These are phyloP conservation scores for Oryza punctata DNA, from an alignment of 176 grass and related monocot genomes.

Conservation along the genomic window DNA sequence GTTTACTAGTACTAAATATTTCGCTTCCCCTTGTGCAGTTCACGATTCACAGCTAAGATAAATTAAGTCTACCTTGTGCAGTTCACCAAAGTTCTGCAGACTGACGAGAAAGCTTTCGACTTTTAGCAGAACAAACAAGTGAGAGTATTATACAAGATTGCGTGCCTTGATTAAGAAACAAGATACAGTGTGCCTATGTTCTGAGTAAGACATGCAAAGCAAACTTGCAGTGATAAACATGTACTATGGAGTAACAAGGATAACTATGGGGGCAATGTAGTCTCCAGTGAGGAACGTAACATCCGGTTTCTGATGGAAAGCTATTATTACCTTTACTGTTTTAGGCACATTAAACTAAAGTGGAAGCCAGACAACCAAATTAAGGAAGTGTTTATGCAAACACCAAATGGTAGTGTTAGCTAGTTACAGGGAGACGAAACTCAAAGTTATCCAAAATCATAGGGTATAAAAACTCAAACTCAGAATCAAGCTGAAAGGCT, in stretches of 20 bases:
- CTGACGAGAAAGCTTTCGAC: background rate
- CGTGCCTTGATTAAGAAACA: background rate
- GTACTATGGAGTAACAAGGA: too few relatives aligned
- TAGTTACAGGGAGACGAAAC: background rate
- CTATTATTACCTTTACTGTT: background rate
- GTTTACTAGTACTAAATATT: background rate
- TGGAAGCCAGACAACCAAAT: background rate
- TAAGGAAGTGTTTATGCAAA: background rate
- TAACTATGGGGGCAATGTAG: background rate
- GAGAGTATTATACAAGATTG: background rate
- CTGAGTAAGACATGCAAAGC: background rate
- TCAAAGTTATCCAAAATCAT: background rate
- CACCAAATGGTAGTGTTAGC: background rate
- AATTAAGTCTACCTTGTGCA: background rate
- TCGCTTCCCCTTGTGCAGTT: background rate
- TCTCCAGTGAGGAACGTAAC: background rate
- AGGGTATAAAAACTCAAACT: background rate
- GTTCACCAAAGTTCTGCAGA: background rate
- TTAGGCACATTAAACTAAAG: background rate
- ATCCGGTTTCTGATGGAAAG: background rate
- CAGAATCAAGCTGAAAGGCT: conserved; percentile 2
- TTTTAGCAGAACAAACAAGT: too few relatives aligned
- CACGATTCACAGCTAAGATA: background rate
- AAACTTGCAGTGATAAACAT: background rate
- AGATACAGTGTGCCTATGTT: background rate